Evolutionary conservation across 306 rosid species (phyloP), one percentile per base, ranked within the genome.

Genomic region (Castanea sativa): DNA sequence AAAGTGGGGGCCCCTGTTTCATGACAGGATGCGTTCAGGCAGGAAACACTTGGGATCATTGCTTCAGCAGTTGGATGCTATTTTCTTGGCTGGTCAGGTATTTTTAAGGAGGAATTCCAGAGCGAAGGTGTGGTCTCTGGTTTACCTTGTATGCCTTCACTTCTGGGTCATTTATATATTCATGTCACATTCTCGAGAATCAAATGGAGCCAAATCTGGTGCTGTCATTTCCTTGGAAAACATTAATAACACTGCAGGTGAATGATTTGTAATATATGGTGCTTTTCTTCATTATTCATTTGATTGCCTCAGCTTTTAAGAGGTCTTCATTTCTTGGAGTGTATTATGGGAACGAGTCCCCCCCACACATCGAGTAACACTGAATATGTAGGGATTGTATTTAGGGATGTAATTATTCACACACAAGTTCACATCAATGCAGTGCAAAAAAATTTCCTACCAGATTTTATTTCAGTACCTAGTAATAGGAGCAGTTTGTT

Each of bases 81-180:
- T 95, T 76, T 95, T 91, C 64, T 84, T 82, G 78, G 84, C 92
- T 5, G 99, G 98, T 29, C 83, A 90, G 33, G 82, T 93, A 79
- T 88, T 93, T 71, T 77, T 95, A 77, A 88, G 88, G 83, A 90
- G 99, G 85, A 93, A 93, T 73, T 38, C 96, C 2, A 80, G 83
- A 3, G 99, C 97, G 5, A 93, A 90, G 85, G 51, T 89, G 19
- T 95, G 96, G 94, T 88, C 93, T 35, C n/a, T 86, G 80, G 86
- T 91, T 69, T 95, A 95, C 90, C 82, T 95, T 73, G 76, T 90
- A 20, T 91, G 93, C 86, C 99, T 95, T 88, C 99, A 93, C 83
- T 82, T 91, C 25, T 95, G 99, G 99, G 97, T 95, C 69, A 79
- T 91, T 73, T 95, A 95, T 71, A 91, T 95, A 86, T 87, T 95